phyloP scores from a whole-genome alignment of 2,329 filamentous ascomycete genomes.

The Magnaporthiopsis incrustans region DNA sequence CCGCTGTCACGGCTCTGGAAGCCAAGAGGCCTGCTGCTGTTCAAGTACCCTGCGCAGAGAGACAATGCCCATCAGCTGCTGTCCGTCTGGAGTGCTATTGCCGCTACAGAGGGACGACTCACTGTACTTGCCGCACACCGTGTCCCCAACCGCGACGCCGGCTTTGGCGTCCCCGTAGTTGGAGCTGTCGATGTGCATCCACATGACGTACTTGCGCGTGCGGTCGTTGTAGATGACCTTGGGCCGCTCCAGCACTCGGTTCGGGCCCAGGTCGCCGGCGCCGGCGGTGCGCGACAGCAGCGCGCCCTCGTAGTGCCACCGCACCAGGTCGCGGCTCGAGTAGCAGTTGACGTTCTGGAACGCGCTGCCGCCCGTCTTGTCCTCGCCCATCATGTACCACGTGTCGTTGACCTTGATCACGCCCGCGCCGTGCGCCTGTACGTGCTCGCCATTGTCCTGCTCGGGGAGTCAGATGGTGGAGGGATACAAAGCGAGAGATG shows the following conservation, averaged over 20 bases:
- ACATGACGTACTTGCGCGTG: slow-evolving; percentile 40
- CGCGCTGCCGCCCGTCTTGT: slow-evolving; percentile 53
- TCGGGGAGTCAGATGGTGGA: background rate
- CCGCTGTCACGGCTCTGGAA: slow-evolving; percentile 41
- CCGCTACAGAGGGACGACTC: slow-evolving; percentile 7
- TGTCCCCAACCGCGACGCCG: slow-evolving; percentile 28
- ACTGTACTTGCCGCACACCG: slow-evolving; percentile 52
- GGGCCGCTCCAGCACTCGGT: slow-evolving; percentile 57
- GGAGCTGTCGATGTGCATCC: slow-evolving; percentile 57
- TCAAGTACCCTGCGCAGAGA: slow-evolving; percentile 13
- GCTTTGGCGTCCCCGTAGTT: slow-evolving; percentile 23
- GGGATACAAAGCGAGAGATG: background rate
- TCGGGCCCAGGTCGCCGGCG: slow-evolving; percentile 18
- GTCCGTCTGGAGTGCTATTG: no score
- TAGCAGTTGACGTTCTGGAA: slow-evolving; percentile 66
- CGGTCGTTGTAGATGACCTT: slow-evolving; percentile 61
- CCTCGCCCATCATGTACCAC: slow-evolving; percentile 64
- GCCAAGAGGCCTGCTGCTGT: slow-evolving; percentile 24
- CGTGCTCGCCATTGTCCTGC: slow-evolving; percentile 29
- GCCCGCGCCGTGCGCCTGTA: slow-evolving; percentile 61
- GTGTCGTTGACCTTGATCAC: slow-evolving; percentile 49
- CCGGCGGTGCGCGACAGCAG: slow-evolving; percentile 14
- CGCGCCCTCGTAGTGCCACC: slow-evolving; percentile 21
- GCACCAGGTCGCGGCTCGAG: slow-evolving; percentile 54
- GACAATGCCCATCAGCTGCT: background rate